phyloP scores from a whole-genome alignment of 495 filamentous ascomycete genomes.

The Neurospora tetraspora region DNA sequence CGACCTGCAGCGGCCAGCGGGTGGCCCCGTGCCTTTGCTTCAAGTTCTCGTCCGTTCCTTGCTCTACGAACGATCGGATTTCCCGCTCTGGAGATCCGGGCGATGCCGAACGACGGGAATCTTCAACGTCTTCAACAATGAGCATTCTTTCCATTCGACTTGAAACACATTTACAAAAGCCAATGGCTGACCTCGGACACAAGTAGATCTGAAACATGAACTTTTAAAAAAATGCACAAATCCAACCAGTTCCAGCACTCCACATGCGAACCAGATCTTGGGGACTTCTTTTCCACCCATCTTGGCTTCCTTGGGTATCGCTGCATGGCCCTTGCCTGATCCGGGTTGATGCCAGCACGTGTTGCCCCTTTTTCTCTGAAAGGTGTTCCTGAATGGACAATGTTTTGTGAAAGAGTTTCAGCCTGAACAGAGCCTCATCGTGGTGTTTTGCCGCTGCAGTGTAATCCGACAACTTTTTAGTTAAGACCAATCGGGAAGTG shows the following conservation, averaged over 20 bases:
- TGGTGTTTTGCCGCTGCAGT: not conserved
- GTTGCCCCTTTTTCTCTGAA: not conserved
- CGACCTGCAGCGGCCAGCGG: not conserved
- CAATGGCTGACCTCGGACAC: not conserved
- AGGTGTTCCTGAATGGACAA: not conserved
- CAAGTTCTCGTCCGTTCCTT: not conserved
- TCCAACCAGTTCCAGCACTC: not conserved
- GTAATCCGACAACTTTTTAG: not conserved
- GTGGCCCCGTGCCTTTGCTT: not conserved
- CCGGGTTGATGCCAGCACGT: not conserved
- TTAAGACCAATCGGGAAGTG: not conserved
- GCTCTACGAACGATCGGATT: not conserved
- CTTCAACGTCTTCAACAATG: not conserved
- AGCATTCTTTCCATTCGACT: not conserved
- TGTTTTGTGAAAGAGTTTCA: not conserved
- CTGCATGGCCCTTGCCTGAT: not conserved
- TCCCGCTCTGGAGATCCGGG: not conserved
- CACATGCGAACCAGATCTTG: not conserved
- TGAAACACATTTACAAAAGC: not conserved
- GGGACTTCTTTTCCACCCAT: not conserved
- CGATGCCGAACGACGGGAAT: not conserved
- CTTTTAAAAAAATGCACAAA: not conserved
- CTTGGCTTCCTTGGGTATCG: not conserved
- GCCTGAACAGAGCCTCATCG: not conserved
- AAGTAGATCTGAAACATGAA: not conserved